Conservation (phyloP, 768 basidiomycete species). For the Leccinellum rugosiceps region DNA sequence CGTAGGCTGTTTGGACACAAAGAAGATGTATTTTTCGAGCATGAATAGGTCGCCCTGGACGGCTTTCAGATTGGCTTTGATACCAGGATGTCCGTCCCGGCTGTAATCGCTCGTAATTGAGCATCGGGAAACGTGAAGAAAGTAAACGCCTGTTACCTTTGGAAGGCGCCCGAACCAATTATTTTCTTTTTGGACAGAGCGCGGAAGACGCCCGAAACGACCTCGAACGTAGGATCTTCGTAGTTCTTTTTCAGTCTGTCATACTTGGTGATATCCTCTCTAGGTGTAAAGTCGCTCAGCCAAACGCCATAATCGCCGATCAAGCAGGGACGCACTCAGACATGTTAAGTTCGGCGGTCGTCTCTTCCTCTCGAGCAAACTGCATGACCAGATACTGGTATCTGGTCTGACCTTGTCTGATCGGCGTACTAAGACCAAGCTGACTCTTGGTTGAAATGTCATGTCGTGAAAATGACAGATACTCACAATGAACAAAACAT, state of each 20-base stretch:
- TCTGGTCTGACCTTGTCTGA: constrained; percentile 95
- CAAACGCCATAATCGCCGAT: not conserved
- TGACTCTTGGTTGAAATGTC: constrained; percentile 30
- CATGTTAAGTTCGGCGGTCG: constrained; percentile 92
- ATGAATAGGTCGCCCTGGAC: constrained; percentile 96
- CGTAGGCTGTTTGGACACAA: constrained; percentile 93
- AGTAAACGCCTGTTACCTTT: constrained; percentile 51
- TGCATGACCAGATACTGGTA: constrained; percentile 99
- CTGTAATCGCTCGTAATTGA: constrained; percentile 36
- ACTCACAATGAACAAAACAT: constrained; percentile 90
- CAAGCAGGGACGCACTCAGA: constrained; percentile 60
- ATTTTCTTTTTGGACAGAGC: constrained; percentile 90
- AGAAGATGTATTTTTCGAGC: constrained; percentile 97
- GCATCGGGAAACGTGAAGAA: not conserved
- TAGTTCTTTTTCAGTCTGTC: constrained; percentile 91
- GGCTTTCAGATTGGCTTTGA: constrained; percentile 97
- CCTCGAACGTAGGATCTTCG: constrained; percentile 93
- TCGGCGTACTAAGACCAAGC: constrained; percentile 90
- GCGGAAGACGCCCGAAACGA: constrained; percentile 91
- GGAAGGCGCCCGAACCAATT: constrained; percentile 80
- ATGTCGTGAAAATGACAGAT: not conserved
- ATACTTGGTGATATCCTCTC: constrained; percentile 74
- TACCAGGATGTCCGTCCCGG: constrained; percentile 86
- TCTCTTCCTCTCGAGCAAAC: constrained; percentile 95
- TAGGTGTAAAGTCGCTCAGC: constrained; percentile 24